phyloP scores from a whole-genome alignment of 495 filamentous ascomycete species.

The Margaritispora aquatica region DNA sequence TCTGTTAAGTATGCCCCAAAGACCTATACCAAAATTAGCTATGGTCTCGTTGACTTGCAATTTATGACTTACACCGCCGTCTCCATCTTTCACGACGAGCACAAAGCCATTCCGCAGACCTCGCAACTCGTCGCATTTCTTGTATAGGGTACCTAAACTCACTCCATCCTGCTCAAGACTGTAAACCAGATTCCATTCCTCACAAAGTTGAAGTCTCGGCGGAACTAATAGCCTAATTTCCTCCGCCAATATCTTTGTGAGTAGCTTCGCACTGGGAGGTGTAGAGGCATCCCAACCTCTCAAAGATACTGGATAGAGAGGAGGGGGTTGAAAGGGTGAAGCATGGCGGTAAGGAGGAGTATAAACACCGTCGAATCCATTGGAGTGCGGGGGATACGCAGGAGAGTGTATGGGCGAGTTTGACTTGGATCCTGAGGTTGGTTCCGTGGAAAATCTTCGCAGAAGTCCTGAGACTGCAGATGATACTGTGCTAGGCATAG shows the following conservation, averaged over 20 bases:
- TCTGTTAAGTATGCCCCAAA: conserved; percentile 96
- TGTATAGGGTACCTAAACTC: conserved; percentile 80
- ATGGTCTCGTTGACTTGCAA: neutral
- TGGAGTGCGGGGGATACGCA: neutral
- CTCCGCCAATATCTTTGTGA: conserved; percentile 73
- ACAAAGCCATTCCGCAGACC: conserved; percentile 79
- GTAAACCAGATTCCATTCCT: conserved; percentile 82
- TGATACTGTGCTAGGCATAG: conserved; percentile 13
- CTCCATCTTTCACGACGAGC: conserved; percentile 71
- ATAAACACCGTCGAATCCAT: conserved; percentile 27
- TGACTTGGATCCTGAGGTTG: neutral
- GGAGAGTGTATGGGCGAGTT: neutral
- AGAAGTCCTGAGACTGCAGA: conserved; percentile 20
- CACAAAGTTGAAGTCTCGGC: conserved; percentile 74
- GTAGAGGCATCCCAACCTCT: conserved; percentile 27
- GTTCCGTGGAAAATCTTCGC: conserved; percentile 23
- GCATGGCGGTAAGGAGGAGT: conserved; percentile 41
- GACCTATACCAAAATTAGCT: conserved; percentile 38
- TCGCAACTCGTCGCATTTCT: conserved; percentile 55
- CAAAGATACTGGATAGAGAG: conserved; percentile 49
- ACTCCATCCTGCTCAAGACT: conserved; percentile 91
- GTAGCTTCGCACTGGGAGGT: conserved; percentile 36
- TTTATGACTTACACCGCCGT: conserved; percentile 56
- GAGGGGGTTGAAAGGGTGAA: conserved; percentile 56
- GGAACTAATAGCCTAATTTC: conserved; percentile 90